These are phyloP conservation scores for Pythium apleroticum DNA, from an alignment of 352 stramenopile species.

Conservation along the genomic window DNA sequence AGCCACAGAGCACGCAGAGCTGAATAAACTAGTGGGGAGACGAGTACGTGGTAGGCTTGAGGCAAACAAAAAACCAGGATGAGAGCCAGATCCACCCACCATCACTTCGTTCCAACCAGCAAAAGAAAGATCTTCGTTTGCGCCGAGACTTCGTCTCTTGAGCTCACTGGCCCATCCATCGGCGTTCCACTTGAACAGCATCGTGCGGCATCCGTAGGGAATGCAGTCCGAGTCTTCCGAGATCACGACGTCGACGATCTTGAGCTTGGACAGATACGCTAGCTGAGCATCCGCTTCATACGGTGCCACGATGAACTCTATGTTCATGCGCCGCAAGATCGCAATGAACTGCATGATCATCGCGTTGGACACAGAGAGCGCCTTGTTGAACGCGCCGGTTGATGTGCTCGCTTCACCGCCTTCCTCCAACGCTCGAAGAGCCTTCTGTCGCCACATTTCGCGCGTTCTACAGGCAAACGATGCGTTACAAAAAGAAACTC, in stretches of 20 bases:
- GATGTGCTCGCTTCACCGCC: constrained; percentile 22
- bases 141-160: constrained; percentile 70
- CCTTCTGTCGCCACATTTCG: constrained; percentile 44
- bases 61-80: background rate
- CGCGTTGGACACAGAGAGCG: constrained; percentile 64
- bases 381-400: constrained; percentile 43
- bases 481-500: background rate
- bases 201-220: constrained; percentile 90
- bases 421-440: constrained; percentile 29
- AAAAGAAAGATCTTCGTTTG: constrained; percentile 82
- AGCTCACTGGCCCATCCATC: constrained; percentile 89
- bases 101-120: constrained; percentile 86
- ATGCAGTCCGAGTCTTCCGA: constrained; percentile 97
- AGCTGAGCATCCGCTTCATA: constrained; percentile 98
- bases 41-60: background rate
- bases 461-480: constrained; percentile 16
- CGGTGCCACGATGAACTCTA: constrained; percentile 95
- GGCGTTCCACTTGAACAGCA: constrained; percentile 93
- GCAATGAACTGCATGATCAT: constrained; percentile 74
- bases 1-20: constrained; percentile 86
- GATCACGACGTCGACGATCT: constrained; percentile 93
- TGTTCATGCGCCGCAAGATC: constrained; percentile 56
- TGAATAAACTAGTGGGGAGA: constrained; percentile 56
- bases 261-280: constrained; percentile 87
- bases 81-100: constrained; percentile 32